Conservation (phyloP, 257 asterid species). For the Echium plantagineum region DNA sequence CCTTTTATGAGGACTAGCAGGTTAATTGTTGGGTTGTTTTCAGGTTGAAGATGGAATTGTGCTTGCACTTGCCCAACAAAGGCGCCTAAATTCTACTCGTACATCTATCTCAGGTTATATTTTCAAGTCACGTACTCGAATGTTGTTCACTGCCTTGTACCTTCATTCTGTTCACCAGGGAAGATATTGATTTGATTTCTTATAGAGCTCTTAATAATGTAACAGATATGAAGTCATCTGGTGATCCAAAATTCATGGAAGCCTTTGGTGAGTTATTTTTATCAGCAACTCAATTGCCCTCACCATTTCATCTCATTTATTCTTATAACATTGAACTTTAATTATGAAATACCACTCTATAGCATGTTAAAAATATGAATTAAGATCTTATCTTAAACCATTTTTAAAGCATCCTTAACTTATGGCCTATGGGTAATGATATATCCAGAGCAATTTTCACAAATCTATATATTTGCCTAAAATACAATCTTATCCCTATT, state of each 20-base stretch:
- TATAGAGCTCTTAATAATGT: conserved; percentile 8
- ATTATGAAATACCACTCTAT: too few relatives aligned
- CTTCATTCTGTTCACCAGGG: background rate
- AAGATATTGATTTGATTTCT: background rate
- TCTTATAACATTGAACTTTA: too few relatives aligned
- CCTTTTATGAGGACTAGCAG: background rate
- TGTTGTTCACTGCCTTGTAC: background rate
- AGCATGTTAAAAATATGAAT: too few relatives aligned
- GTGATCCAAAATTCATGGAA: conserved; percentile 82
- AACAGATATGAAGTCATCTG: conserved; percentile 83
- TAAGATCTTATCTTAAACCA: too few relatives aligned
- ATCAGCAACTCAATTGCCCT: background rate
- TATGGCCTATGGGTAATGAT: too few relatives aligned
- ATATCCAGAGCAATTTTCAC: too few relatives aligned
- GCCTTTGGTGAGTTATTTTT: conserved; percentile 65
- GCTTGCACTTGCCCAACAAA: conserved; percentile 80
- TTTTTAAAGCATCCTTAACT: too few relatives aligned
- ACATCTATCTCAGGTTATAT: conserved; percentile 59
- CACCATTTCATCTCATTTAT: background rate
- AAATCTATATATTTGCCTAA: too few relatives aligned
- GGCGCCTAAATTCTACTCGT: conserved; percentile 75
- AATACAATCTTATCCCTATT: too few relatives aligned
- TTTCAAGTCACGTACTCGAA: background rate
- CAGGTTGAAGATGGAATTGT: conserved; percentile 90
- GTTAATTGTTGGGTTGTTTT: conserved; percentile 4